A percentile compares a stretch with the other conserved stretches of the same genome.
phyloP scores from a whole-genome alignment of 768 basidiomycete species.

The Trametes gibbosa region DNA sequence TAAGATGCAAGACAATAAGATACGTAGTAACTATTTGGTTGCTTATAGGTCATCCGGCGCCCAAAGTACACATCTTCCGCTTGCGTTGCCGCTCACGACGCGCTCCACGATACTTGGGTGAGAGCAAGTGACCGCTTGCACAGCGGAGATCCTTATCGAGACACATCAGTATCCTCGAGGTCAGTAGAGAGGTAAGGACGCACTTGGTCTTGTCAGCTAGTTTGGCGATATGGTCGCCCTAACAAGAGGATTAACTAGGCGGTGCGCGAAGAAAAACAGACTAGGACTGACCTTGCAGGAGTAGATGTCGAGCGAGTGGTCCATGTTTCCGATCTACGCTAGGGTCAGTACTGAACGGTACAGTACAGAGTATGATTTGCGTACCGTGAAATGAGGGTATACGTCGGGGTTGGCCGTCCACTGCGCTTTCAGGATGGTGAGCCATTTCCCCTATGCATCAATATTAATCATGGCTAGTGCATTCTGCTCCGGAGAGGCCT shows the following conservation, averaged over 20 bases:
- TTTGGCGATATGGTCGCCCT: constrained; percentile 71
- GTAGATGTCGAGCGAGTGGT: constrained; percentile 72
- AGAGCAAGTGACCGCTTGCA: constrained; percentile 88
- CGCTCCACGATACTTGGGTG: constrained; percentile 76
- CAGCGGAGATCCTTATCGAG: constrained; percentile 65
- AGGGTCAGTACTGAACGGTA: no score
- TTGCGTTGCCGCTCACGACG: constrained; percentile 73
- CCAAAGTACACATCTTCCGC: constrained; percentile 81
- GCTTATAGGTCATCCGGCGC: constrained; percentile 40
- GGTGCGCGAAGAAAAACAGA: neutral
- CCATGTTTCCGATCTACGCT: constrained; percentile 70
- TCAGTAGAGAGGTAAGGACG: constrained; percentile 14
- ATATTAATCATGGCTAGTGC: neutral
- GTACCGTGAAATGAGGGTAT: constrained; percentile 81
- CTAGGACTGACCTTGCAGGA: constrained; percentile 56
- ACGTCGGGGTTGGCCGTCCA: constrained; percentile 78
- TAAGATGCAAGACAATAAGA: neutral
- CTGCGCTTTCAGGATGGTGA: constrained; percentile 72
- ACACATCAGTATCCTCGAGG: neutral
- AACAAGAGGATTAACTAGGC: neutral
- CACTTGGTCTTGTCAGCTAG: constrained; percentile 59
- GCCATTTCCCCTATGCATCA: constrained; percentile 66
- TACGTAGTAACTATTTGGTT: neutral
- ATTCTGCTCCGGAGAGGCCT: constrained; percentile 18
- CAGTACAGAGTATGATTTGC: constrained; percentile 17